These are phyloP conservation scores for Antarctomyces pellizariae DNA, from an alignment of 495 filamentous ascomycete species.

Conservation along the genomic window DNA sequence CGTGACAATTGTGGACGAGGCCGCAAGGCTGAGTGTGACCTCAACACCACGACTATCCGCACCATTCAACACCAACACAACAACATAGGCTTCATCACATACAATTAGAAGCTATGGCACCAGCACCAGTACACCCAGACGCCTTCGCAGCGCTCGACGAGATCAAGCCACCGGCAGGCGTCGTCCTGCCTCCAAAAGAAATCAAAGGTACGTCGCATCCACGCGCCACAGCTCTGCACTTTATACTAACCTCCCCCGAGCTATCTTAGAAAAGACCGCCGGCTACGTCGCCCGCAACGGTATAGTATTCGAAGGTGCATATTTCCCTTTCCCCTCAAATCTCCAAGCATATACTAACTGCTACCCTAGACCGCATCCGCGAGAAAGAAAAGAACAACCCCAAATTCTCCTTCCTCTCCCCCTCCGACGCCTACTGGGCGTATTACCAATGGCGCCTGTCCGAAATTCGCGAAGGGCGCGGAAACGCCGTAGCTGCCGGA, in stretches of 20 bases:
- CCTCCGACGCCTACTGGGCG: slow-evolving; percentile 62
- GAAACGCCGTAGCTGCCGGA: slow-evolving; percentile 59
- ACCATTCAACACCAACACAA: no score
- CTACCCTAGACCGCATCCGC: slow-evolving; percentile 42
- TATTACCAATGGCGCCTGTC: slow-evolving; percentile 80
- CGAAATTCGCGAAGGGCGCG: slow-evolving; percentile 66
- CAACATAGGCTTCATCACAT: no score
- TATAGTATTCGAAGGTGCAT: slow-evolving; percentile 50
- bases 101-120: no score
- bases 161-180: slow-evolving; percentile 55
- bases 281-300: slow-evolving; percentile 80
- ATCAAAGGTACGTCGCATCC: slow-evolving; percentile 32
- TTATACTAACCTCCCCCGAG: slow-evolving; percentile 20
- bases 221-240: slow-evolving; percentile 1
- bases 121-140: slow-evolving; percentile 35
- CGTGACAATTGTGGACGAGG: no score
- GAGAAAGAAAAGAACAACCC: slow-evolving; percentile 69
- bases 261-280: slow-evolving; percentile 84
- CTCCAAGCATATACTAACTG: slow-evolving; percentile 5
- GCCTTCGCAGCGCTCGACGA: slow-evolving; percentile 22
- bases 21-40: no score
- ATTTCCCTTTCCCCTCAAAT: slow-evolving; percentile 1
- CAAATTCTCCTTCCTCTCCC: slow-evolving; percentile 71
- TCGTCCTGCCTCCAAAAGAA: slow-evolving; percentile 68
- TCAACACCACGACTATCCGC: no score